Evolutionary conservation across 1,284 basidiomycete species (phyloP).

Genomic region (Cystobasidium slooffiae): DNA sequence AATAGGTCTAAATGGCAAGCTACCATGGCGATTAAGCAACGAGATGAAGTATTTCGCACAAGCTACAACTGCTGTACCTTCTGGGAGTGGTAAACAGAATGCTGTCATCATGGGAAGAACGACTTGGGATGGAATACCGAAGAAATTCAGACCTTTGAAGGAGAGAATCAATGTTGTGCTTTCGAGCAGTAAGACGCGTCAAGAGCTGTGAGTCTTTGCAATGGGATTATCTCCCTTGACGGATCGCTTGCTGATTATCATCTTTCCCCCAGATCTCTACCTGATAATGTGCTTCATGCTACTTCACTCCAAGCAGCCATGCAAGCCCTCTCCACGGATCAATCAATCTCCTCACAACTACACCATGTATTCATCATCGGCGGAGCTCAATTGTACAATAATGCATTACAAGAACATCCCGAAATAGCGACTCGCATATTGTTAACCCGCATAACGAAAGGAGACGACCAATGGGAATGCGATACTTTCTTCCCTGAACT

Average conservation of each 20-base stretch:
- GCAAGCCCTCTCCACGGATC: not conserved
- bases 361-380: slow-evolving; percentile 77
- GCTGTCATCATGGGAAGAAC: slow-evolving; percentile 94
- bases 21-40: slow-evolving; percentile 87
- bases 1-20: slow-evolving; percentile 73
- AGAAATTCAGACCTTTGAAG: slow-evolving; percentile 78
- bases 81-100: slow-evolving; percentile 63
- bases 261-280: slow-evolving; percentile 11
- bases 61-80: slow-evolving; percentile 67
- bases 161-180: slow-evolving; percentile 81
- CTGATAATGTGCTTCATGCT: slow-evolving; percentile 30
- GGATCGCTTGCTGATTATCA: not conserved
- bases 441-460: slow-evolving; percentile 78
- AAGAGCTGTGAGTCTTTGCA: slow-evolving; percentile 66
- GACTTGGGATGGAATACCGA: slow-evolving; percentile 98
- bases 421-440: slow-evolving; percentile 70
- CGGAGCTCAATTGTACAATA: slow-evolving; percentile 80
- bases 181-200: slow-evolving; percentile 65
- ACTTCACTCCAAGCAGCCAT: slow-evolving; percentile 30
- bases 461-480: slow-evolving; percentile 69
- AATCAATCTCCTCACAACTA: not conserved
- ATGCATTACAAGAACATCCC: slow-evolving; percentile 61
- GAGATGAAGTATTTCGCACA: slow-evolving; percentile 94
- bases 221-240: not conserved
- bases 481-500: slow-evolving; percentile 83